Conservation (phyloP, 305 asterid genomes). For the Plantago rigida region DNA sequence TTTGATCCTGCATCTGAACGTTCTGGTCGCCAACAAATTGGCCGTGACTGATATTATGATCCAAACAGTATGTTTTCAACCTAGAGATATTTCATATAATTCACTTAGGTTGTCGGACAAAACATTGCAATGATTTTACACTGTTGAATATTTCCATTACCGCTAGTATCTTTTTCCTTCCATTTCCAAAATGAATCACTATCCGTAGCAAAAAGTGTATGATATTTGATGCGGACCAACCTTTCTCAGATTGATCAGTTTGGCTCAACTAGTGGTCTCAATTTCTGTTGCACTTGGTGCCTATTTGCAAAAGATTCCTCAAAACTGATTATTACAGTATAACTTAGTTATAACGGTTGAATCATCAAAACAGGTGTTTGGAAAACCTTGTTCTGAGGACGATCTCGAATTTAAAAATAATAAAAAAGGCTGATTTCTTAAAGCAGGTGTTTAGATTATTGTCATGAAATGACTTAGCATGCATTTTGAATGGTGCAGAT, state of each 20-base stretch:
- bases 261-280: background rate
- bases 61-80: background rate
- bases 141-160: background rate
- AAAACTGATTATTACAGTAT: no score
- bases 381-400: no score
- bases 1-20: constrained; percentile 31
- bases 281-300: background rate
- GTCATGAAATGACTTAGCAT: background rate
- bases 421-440: no score
- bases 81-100: background rate
- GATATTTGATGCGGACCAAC: background rate
- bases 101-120: background rate
- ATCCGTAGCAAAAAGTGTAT: background rate
- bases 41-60: background rate
- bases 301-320: background rate
- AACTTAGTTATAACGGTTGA: background rate
- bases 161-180: no score
- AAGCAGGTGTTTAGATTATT: no score
- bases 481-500: constrained; percentile 1
- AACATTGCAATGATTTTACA: background rate
- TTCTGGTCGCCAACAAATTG: constrained; percentile 17
- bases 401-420: no score
- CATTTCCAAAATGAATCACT: background rate
- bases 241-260: background rate
- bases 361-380: background rate